phyloP scores from a whole-genome alignment of 495 filamentous ascomycete species.

The Aspergillus affinis region DNA sequence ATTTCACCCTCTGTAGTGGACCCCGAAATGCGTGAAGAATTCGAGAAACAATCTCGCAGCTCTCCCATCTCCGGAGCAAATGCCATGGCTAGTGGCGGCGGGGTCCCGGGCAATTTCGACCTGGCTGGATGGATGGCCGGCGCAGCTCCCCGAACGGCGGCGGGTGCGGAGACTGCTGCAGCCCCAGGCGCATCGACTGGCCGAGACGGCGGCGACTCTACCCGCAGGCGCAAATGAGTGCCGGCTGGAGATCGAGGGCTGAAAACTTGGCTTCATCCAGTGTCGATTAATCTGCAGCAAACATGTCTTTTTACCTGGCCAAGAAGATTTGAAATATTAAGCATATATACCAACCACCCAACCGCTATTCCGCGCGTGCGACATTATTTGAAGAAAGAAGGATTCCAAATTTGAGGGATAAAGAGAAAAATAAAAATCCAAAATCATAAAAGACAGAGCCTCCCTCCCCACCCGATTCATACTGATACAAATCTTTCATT shows the following conservation, averaged over 20 bases:
- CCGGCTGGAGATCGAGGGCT: background rate
- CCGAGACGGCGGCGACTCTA: slow-evolving; percentile 33
- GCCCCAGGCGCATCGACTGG: slow-evolving; percentile 33
- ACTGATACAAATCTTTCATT: background rate
- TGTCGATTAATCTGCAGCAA: background rate
- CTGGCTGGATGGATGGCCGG: slow-evolving; percentile 80
- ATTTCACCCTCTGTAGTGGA: slow-evolving; percentile 64
- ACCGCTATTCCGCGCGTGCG: no score
- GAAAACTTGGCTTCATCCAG: background rate
- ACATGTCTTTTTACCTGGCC: no score
- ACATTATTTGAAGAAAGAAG: background rate
- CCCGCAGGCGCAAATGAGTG: slow-evolving; percentile 37
- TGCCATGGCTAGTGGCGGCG: slow-evolving; percentile 37
- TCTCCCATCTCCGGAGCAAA: slow-evolving; percentile 56
- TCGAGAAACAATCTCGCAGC: slow-evolving; percentile 82
- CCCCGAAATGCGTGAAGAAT: slow-evolving; percentile 87
- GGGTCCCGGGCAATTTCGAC: slow-evolving; percentile 66
- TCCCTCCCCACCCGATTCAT: background rate
- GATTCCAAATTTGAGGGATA: background rate
- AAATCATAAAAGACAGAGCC: no score
- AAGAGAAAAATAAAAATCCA: background rate
- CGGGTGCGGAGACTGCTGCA: slow-evolving; percentile 22
- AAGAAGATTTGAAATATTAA: background rate
- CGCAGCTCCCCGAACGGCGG: slow-evolving; percentile 27
- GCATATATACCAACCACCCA: background rate